Percentiles rank a stretch among this genome's conserved stretches.
Conservation (phyloP, 1,139 yeast genomes). For the Candida mesenterica region DNA sequence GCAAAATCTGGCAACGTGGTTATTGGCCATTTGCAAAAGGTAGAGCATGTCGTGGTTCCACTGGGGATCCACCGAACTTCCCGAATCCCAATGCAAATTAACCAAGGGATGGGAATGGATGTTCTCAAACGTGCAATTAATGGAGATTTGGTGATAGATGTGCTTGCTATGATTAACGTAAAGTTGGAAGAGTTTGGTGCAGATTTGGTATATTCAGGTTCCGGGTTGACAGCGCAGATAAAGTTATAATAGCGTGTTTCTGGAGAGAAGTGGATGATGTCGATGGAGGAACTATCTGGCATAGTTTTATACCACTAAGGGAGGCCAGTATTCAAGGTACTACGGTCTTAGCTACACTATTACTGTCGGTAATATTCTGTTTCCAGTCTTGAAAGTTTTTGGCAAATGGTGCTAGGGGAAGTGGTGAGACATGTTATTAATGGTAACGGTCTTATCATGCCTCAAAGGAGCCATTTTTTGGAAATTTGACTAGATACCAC, state of each 20-base stretch:
- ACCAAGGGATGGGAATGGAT: slow-evolving; percentile 48
- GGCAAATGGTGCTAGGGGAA: too few relatives aligned
- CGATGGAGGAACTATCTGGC: neutral
- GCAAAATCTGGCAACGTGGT: slow-evolving; percentile 46
- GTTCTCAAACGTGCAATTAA: slow-evolving; percentile 48
- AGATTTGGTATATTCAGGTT: slow-evolving; percentile 32
- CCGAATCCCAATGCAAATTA: slow-evolving; percentile 46
- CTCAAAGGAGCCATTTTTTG: too few relatives aligned
- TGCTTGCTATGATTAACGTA: slow-evolving; percentile 41
- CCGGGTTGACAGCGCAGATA: slow-evolving; percentile 2
- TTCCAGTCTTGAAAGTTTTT: too few relatives aligned
- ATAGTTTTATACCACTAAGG: too few relatives aligned
- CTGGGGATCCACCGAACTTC: slow-evolving; percentile 53
- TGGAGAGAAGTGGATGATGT: neutral
- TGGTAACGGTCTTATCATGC: too few relatives aligned
- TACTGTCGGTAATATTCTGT: too few relatives aligned
- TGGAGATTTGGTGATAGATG: slow-evolving; percentile 48
- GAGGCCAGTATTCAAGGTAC: too few relatives aligned
- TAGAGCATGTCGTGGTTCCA: slow-evolving; percentile 37
- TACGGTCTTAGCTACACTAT: too few relatives aligned
- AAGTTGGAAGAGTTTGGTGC: slow-evolving; percentile 36
- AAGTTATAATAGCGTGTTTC: slow-evolving; percentile 5
- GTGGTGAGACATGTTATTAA: too few relatives aligned
- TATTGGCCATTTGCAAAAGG: slow-evolving; percentile 42
- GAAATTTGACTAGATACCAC: too few relatives aligned